Evolutionary conservation across 2,329 filamentous ascomycete genomes (phyloP).

Genomic region (Dothistroma septosporum): DNA sequence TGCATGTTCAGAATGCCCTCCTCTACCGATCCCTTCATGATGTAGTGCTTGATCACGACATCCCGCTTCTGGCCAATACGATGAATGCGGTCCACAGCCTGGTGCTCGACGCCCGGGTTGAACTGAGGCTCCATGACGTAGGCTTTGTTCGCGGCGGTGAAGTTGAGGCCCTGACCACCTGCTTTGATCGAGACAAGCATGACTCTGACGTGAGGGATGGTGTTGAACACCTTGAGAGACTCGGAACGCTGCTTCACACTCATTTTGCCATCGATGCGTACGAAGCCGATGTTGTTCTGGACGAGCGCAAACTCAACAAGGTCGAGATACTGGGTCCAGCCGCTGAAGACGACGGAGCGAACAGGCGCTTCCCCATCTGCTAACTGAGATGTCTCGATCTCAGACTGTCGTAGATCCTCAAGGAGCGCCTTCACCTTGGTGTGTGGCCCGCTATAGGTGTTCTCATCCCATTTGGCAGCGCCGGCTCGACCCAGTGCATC

Average conservation of each 20-base stretch:
- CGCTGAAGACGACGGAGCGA: constrained; percentile 83
- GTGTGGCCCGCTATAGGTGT: constrained; percentile 76
- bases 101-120: constrained; percentile 90
- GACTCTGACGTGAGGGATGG: constrained; percentile 66
- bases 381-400: constrained; percentile 57
- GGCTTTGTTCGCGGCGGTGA: constrained; percentile 79
- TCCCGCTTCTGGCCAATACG: constrained; percentile 84
- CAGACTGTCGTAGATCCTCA: constrained; percentile 64
- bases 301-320: constrained; percentile 80
- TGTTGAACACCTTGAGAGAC: constrained; percentile 73
- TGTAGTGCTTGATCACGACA: constrained; percentile 80
- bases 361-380: constrained; percentile 65
- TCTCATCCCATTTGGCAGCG: constrained; percentile 55
- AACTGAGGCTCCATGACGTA: constrained; percentile 99
- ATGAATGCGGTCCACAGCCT: constrained; percentile 91
- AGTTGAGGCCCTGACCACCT: constrained; percentile 84
- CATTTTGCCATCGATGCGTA: constrained; percentile 91
- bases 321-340: constrained; percentile 93
- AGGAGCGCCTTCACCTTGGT: constrained; percentile 86
- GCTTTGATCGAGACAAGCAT: constrained; percentile 91
- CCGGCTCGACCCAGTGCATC: constrained; percentile 35
- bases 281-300: constrained; percentile 61
- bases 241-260: constrained; percentile 65
- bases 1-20: constrained; percentile 89
- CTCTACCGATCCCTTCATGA: constrained; percentile 89